Conservation (phyloP, 371 early-diverging fungal genomes). For the Mortierella sp. region DNA sequence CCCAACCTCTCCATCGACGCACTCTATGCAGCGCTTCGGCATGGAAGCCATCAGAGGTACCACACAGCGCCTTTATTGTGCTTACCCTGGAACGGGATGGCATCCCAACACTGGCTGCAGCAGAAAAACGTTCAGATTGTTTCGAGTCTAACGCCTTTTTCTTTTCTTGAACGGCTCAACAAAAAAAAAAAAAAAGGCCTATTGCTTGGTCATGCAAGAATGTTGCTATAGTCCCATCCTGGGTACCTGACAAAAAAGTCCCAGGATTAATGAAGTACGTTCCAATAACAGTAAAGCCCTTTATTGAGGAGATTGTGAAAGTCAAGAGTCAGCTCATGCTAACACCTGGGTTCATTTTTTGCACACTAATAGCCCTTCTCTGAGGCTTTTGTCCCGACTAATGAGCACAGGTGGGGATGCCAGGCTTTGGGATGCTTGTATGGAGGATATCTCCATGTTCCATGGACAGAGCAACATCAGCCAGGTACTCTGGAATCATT, state of each 20-base stretch:
- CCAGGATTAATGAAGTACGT: constrained; percentile 52
- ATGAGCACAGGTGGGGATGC: constrained; percentile 33
- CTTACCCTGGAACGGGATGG: not conserved
- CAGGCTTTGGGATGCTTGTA: constrained; percentile 43
- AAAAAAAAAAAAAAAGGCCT: constrained; percentile 25
- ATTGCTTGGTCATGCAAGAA: constrained; percentile 52
- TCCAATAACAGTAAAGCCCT: no score
- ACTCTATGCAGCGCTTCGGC: constrained; percentile 36
- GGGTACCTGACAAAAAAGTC: constrained; percentile 47
- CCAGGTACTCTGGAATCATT: constrained; percentile 42
- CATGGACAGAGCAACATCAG: constrained; percentile 47
- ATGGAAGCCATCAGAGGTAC: constrained; percentile 51
- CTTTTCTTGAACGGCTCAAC: not conserved
- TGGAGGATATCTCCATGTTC: constrained; percentile 47
- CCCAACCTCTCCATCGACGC: constrained; percentile 46
- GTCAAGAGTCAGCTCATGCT: not conserved
- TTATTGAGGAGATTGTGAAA: not conserved
- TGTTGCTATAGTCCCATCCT: constrained; percentile 42
- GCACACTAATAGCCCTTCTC: constrained; percentile 31
- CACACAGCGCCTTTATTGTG: not conserved
- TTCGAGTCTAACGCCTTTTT: not conserved
- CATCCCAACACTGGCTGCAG: not conserved
- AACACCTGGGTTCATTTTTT: not conserved
- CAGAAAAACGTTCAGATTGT: no score
- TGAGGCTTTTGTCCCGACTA: constrained; percentile 40